Percentiles rank a stretch among this genome's conserved stretches.
phyloP scores from a whole-genome alignment of 108 stramenopile species.

The Fragilariopsis cylindrus region DNA sequence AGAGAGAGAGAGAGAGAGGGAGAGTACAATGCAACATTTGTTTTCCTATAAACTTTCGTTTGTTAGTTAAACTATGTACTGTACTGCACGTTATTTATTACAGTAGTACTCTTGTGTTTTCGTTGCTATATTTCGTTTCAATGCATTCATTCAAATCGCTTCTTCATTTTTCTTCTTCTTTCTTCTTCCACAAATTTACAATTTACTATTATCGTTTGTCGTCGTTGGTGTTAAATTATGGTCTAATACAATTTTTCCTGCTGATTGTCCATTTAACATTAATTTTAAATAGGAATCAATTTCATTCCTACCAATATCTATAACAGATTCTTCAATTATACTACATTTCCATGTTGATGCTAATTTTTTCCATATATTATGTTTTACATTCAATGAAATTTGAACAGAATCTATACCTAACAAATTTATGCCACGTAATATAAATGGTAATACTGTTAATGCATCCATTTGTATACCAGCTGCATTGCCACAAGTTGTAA shows the following conservation, averaged over 20 bases:
- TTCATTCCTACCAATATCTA: constrained; percentile 20
- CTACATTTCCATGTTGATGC: constrained; percentile 13
- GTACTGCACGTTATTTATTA: no score
- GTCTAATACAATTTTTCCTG: constrained; percentile 11
- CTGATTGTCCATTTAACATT: background rate
- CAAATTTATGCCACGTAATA: constrained; percentile 41
- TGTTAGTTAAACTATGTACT: no score
- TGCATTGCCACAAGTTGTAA: constrained; percentile 43
- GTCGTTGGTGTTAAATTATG: no score
- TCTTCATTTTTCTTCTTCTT: no score
- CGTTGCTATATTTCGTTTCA: no score
- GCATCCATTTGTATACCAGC: constrained; percentile 29
- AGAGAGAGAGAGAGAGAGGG: no score
- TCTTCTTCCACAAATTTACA: no score
- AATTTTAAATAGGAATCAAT: constrained; percentile 14
- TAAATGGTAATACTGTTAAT: constrained; percentile 43
- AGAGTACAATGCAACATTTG: no score
- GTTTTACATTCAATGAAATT: constrained; percentile 21
- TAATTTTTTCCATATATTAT: constrained; percentile 32
- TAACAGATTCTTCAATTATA: constrained; percentile 5
- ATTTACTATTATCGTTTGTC: no score
- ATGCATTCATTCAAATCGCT: no score
- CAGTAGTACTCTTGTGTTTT: no score
- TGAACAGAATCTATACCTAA: constrained; percentile 43
- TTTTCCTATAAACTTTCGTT: no score